phyloP scores from a whole-genome alignment of 108 stramenopile species.

The Fragilariopsis cylindrus region DNA sequence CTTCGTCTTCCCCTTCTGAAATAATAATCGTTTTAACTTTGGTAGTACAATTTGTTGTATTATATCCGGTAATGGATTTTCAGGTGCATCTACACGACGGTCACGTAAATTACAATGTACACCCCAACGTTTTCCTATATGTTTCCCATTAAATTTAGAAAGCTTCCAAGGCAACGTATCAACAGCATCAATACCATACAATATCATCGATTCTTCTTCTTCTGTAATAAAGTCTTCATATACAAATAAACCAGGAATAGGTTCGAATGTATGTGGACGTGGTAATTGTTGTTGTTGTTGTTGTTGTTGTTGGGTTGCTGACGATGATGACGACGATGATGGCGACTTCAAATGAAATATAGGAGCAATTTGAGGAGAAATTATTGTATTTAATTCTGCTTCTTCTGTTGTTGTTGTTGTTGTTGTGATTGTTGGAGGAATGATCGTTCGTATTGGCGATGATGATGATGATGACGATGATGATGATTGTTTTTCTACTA shows the following conservation, averaged over 20 bases:
- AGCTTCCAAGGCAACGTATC: conserved; percentile 41
- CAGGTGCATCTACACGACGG: conserved; percentile 39
- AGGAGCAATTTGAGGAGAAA: conserved; percentile 1
- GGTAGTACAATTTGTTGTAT: conserved; percentile 37
- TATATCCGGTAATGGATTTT: conserved; percentile 50
- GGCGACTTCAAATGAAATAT: background rate
- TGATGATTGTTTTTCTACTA: background rate
- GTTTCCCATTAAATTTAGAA: conserved; percentile 52
- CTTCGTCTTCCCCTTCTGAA: background rate
- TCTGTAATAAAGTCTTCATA: conserved; percentile 53
- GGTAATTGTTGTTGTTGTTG: background rate
- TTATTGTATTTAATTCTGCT: background rate
- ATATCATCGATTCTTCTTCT: conserved; percentile 50
- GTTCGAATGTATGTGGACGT: conserved; percentile 25
- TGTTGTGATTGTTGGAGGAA: background rate
- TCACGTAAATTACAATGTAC: conserved; percentile 61
- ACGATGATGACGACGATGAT: background rate
- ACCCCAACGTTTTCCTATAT: conserved; percentile 66
- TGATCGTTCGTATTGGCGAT: background rate
- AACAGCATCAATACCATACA: conserved; percentile 29
- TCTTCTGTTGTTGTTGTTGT: background rate
- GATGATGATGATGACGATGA: background rate
- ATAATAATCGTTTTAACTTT: conserved; percentile 24
- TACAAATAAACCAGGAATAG: conserved; percentile 53
- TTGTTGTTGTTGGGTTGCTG: background rate